Evolutionary conservation across 1,139 yeast genomes (phyloP), one percentile per base, ranked within the genome.

Genomic region (Eremothecium coryli): DNA sequence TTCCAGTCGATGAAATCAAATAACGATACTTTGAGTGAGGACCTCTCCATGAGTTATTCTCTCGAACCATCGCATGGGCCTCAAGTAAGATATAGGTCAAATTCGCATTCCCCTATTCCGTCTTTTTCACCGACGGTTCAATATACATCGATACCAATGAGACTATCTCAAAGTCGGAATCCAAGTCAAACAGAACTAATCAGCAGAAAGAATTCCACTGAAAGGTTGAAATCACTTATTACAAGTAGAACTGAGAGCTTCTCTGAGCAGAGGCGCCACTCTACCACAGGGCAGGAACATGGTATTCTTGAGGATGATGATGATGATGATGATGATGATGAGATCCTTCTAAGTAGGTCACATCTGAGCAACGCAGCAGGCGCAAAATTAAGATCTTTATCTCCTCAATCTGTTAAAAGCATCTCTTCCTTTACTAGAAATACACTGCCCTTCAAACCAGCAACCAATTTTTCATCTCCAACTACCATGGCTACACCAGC

Each of bases 1-100:
- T 74, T 63, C 46, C 76, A 72, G 44, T 53, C 56, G 34, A 58
- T 74, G 60, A 64, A 62, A 38, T 60, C 62, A 2, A 65, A 64
- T 18, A 71, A 70, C 41, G 64, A 65, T 20, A 56, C 66, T 5
- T 50, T 73, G 25, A 54, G 64, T 33, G 68, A 63, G 15, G 61
- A 62, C 39, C 34, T 64, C 23, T 52, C 64, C 1, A 55, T 59
- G 36, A 61, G 67, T 31, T 38, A 60, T 25, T 52, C 59, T 1
- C 31, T 48, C 40, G 64, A 33, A 57, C 30, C 30, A n/a, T 9
- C 30, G 7, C 67, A 10, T 54, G 64, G 5, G 62, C 63, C 21
- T 58, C 71, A 14, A 30, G 38, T 21, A 31, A 39, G 50, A 18
- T 39, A 41, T 22, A 37, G 49, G 3, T 51, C 54, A 13, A 41